Conservation (phyloP, 2,329 filamentous ascomycete genomes). For the Elsinoe arachidis region DNA sequence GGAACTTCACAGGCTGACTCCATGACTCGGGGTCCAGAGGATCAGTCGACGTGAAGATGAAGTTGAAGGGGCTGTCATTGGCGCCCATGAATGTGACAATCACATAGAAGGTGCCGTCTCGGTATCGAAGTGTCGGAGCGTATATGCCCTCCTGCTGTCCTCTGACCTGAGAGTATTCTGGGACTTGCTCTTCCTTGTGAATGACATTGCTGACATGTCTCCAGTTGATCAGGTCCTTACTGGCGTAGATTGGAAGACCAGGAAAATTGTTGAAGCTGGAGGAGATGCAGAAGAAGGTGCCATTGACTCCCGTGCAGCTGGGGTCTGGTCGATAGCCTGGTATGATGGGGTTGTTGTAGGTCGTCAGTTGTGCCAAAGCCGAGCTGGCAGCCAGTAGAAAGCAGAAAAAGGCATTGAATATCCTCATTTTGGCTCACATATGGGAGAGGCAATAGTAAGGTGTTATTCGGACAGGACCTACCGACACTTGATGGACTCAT, state of each 20-base stretch:
- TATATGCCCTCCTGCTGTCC: slow-evolving; percentile 28
- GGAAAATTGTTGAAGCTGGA: slow-evolving; percentile 41
- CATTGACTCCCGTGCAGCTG: slow-evolving; percentile 35
- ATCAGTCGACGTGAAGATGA: slow-evolving; percentile 39
- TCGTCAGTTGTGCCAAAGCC: neutral
- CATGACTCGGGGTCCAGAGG: slow-evolving; percentile 38
- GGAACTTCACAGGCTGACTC: slow-evolving; percentile 42
- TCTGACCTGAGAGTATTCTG: slow-evolving; percentile 15
- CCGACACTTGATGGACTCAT: neutral
- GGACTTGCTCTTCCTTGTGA: slow-evolving; percentile 31
- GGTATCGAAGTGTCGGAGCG: slow-evolving; percentile 34
- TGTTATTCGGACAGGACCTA: neutral
- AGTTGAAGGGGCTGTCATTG: slow-evolving; percentile 31
- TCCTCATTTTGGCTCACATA: neutral
- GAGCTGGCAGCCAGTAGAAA: neutral
- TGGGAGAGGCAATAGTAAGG: no score
- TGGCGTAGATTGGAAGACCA: slow-evolving; percentile 38
- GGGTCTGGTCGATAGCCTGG: slow-evolving; percentile 41
- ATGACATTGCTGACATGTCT: slow-evolving; percentile 30
- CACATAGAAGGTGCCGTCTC: slow-evolving; percentile 35
- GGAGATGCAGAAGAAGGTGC: slow-evolving; percentile 38
- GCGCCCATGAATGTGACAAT: slow-evolving; percentile 19
- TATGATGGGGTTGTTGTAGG: slow-evolving; percentile 37
- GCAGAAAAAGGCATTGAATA: neutral
- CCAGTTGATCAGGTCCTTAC: slow-evolving; percentile 37